Percentiles rank a stretch among this genome's conserved stretches.
Evolutionary conservation across 805 yeast species (phyloP).

Genomic region (Candida xyloterini): DNA sequence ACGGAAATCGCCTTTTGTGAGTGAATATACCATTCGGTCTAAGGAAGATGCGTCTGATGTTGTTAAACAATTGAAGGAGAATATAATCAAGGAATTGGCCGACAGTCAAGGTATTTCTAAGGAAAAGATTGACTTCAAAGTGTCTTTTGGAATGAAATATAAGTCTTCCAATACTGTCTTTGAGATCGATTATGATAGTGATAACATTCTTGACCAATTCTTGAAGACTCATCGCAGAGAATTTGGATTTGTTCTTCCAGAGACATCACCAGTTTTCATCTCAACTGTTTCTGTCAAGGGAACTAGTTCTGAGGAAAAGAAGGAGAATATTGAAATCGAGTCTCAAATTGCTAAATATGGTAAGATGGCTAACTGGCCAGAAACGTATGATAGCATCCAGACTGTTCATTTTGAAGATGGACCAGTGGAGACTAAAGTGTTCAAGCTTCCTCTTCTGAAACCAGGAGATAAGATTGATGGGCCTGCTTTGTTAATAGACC

Average conservation of each 20-base stretch:
- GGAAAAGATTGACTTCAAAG: slow-evolving; percentile 48
- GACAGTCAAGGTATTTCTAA: slow-evolving; percentile 41
- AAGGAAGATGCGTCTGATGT: slow-evolving; percentile 38
- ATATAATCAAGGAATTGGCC: slow-evolving; percentile 46
- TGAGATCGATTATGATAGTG: slow-evolving; percentile 45
- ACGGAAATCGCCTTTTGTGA: slow-evolving; percentile 61
- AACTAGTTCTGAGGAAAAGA: slow-evolving; percentile 22
- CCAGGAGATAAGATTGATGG: slow-evolving; percentile 34
- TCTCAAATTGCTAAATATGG: slow-evolving; percentile 1
- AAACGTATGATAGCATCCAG: slow-evolving; percentile 4
- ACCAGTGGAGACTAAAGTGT: slow-evolving; percentile 25
- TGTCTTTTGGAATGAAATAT: slow-evolving; percentile 71
- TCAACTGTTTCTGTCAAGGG: slow-evolving; percentile 52
- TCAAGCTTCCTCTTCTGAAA: slow-evolving; percentile 28
- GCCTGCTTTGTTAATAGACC: slow-evolving; percentile 36
- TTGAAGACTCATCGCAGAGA: slow-evolving; percentile 59
- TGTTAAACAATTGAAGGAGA: slow-evolving; percentile 49
- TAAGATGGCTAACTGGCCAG: not conserved
- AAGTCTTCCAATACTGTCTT: slow-evolving; percentile 84
- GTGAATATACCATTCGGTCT: slow-evolving; percentile 15
- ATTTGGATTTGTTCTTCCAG: slow-evolving; percentile 60
- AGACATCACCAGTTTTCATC: slow-evolving; percentile 19
- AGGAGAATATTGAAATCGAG: not conserved
- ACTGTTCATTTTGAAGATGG: slow-evolving; percentile 13
- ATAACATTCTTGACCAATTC: slow-evolving; percentile 43